These are phyloP conservation scores for Cornus suecica DNA, from an alignment of 148 eudicot species.

Conservation along the genomic window DNA sequence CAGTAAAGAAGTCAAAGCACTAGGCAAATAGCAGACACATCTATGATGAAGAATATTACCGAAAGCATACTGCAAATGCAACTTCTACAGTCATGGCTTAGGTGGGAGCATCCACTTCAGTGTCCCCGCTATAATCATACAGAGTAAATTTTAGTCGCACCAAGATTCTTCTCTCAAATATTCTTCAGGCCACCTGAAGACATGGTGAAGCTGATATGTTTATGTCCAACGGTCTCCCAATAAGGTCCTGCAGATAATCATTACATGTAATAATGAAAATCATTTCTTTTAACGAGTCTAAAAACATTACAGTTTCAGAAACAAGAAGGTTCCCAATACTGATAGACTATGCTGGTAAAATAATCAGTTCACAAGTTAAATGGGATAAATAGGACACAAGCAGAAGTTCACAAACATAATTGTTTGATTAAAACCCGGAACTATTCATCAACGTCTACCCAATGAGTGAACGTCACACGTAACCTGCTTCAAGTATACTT, in stretches of 20 bases:
- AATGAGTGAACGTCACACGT: neutral
- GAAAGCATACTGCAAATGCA: no score
- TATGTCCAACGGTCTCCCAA: constrained; percentile 38
- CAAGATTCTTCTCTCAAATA: no score
- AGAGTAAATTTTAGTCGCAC: no score
- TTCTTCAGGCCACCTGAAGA: constrained; percentile 4
- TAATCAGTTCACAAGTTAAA: no score
- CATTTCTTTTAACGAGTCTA: neutral
- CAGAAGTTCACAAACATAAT: neutral
- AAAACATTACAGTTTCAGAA: neutral
- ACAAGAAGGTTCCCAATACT: neutral
- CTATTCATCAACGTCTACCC: neutral
- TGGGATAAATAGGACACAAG: no score
- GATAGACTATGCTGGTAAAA: neutral
- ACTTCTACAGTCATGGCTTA: no score
- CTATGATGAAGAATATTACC: no score
- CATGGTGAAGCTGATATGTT: constrained; percentile 54
- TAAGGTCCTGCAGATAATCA: constrained; percentile 22
- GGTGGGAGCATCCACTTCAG: no score
- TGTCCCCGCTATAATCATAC: no score
- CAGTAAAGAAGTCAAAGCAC: constrained; percentile 1
- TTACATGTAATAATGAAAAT: neutral
- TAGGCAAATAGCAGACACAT: no score
- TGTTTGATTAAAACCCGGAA: no score
- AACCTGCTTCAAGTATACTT: neutral